Conservation (phyloP, 495 filamentous ascomycete genomes). For the Penicillium longicatenatum region DNA sequence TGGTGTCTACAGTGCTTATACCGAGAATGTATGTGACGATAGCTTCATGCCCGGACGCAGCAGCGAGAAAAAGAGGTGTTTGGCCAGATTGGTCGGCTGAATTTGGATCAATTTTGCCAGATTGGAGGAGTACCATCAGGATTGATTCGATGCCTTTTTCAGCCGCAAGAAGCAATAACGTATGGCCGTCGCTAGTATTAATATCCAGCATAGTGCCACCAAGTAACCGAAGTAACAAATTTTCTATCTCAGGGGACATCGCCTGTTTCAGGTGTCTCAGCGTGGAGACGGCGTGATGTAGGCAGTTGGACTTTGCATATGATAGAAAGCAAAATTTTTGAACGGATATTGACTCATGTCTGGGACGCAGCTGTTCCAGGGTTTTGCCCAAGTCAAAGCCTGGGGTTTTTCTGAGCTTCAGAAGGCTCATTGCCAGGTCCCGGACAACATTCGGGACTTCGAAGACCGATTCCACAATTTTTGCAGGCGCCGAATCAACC, state of each 20-base stretch:
- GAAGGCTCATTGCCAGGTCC: slow-evolving; percentile 1
- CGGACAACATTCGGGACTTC: not conserved
- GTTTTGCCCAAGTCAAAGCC: slow-evolving; percentile 4
- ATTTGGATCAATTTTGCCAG: not conserved
- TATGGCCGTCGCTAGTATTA: not conserved
- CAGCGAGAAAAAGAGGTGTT: not conserved
- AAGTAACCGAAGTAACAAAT: not conserved
- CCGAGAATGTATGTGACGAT: not conserved
- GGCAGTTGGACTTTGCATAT: slow-evolving; percentile 5
- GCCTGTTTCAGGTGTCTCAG: not conserved
- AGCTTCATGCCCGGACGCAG: not conserved
- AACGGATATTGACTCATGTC: not conserved
- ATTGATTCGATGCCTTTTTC: not conserved
- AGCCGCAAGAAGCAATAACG: not conserved
- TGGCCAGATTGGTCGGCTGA: not conserved
- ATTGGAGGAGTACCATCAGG: not conserved
- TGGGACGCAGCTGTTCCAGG: not conserved
- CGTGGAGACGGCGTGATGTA: not conserved
- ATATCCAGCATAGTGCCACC: not conserved
- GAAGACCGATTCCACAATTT: not conserved
- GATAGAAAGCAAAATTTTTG: not conserved
- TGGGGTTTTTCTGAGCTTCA: not conserved
- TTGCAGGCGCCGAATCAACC: not conserved
- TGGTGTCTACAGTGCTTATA: not conserved
- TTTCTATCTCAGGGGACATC: not conserved